Evolutionary conservation across 2,329 filamentous ascomycete species (phyloP).

Genomic region (Blumeria hordei): DNA sequence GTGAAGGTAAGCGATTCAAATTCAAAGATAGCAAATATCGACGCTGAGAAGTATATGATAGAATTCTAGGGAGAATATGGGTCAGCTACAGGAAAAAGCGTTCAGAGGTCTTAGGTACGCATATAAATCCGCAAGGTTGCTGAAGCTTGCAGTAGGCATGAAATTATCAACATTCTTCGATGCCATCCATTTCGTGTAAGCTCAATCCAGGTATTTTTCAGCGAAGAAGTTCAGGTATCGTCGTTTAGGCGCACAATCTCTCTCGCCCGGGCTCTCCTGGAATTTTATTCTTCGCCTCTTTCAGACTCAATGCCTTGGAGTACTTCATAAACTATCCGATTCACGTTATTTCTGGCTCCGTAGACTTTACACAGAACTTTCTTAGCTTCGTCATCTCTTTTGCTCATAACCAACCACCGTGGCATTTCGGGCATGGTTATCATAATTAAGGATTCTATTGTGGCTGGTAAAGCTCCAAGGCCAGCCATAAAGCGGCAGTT

Average conservation of each 20-base stretch:
- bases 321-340: constrained; percentile 29
- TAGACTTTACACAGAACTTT: constrained; percentile 41
- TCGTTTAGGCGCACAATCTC: constrained; percentile 6
- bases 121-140: constrained; percentile 64
- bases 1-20: constrained; percentile 61
- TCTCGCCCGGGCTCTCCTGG: constrained; percentile 14
- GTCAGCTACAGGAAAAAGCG: background rate
- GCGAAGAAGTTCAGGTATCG: constrained; percentile 8
- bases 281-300: constrained; percentile 42
- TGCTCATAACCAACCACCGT: constrained; percentile 57
- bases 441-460: constrained; percentile 44
- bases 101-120: constrained; percentile 11
- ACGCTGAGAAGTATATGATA: constrained; percentile 77
- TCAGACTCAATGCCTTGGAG: constrained; percentile 50
- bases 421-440: constrained; percentile 67
- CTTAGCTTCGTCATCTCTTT: constrained; percentile 34
- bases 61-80: constrained; percentile 34
- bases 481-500: constrained; percentile 91
- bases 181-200: constrained; percentile 35
- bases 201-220: constrained; percentile 24
- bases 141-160: constrained; percentile 71
- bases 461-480: constrained; percentile 53
- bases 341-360: constrained; percentile 21
- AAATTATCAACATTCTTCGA: constrained; percentile 55
- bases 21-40: constrained; percentile 53